Conservation (phyloP, 805 yeast genomes). For the Hagleromyces aurorensis region DNA sequence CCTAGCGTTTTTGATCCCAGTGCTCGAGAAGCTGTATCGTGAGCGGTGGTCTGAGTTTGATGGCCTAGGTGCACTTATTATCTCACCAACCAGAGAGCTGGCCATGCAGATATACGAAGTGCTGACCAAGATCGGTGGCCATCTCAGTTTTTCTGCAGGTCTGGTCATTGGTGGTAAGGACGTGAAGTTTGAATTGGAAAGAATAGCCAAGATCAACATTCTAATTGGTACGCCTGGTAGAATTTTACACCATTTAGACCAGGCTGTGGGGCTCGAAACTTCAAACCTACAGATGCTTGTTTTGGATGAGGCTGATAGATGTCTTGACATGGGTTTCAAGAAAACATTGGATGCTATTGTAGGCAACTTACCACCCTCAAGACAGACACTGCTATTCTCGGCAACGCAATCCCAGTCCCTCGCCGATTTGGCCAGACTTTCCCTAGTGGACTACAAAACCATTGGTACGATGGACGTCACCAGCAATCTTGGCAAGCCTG, state of each 20-base stretch:
- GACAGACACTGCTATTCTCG: constrained; percentile 79
- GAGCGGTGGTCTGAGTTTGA: constrained; percentile 75
- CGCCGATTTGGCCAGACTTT: constrained; percentile 72
- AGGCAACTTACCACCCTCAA: constrained; percentile 63
- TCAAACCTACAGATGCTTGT: constrained; percentile 71
- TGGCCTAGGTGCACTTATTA: constrained; percentile 81
- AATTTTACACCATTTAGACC: constrained; percentile 82
- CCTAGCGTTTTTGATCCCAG: constrained; percentile 75
- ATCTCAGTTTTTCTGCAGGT: constrained; percentile 76
- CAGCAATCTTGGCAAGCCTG: constrained; percentile 38
- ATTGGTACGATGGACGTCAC: constrained; percentile 38
- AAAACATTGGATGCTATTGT: constrained; percentile 74
- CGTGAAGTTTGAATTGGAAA: constrained; percentile 68
- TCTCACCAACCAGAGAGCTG: constrained; percentile 88
- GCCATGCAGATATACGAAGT: constrained; percentile 91
- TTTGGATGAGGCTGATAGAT: constrained; percentile 87
- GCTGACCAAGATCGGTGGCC: constrained; percentile 68
- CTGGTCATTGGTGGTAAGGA: constrained; percentile 92
- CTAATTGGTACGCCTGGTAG: constrained; percentile 91
- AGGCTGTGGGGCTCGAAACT: constrained; percentile 71
- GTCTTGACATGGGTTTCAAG: constrained; percentile 89
- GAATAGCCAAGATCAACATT: constrained; percentile 72
- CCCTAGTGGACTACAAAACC: constrained; percentile 36
- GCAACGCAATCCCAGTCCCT: constrained; percentile 87
- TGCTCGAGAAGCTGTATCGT: constrained; percentile 59